Base-by-base conservation (phyloP, 768 basidiomycete genomes). In the Lentinula detonsa region DNA sequence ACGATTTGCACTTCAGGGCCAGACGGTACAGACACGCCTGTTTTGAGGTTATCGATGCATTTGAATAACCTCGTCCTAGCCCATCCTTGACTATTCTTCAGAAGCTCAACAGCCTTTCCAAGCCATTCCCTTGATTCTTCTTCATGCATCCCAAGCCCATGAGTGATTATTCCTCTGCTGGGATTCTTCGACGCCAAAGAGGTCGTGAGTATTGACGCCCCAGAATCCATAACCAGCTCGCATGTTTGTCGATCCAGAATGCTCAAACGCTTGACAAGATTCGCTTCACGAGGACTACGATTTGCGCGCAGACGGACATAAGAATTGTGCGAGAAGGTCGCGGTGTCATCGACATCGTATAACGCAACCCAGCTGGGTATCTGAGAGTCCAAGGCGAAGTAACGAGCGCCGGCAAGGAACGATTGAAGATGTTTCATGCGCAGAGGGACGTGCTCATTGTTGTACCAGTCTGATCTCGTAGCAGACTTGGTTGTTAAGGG, bases 391-490 rank as follows among this genome's bases (percentile, higher is more conserved):
- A 69, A 54, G 2, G 76, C 76, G 1, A 68, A 67, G 64, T 76
- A 83, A 39, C 82, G 70, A 2, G 81, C 81, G 0, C 78, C 81
- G 5, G 79, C 78, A 43, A 81, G 73, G 70, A 83, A 82, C 8
- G 76, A 74, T 6, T 70, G 67, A 5, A 82, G 70, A 59, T 76
- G 71, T 62, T 83, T 73, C 58, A 83, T 68, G 10, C 82, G 77
- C 1, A 82, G 69, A 0, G 81, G 81, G 39, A 84, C 75, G 64
- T 83, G 82, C 69, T 84, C 82, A 59, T 81, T 79, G 64, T 82
- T 74, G 69, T 84, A 84, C 82, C 82, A 84, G 61, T 79, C 79
- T 79, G 49, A 8, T 46, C n/a, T 39, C 28, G 28, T 28, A 28
- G 28, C 28, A 4, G 28, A 28, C 28, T 28, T 28, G 28, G 28